A percentile compares a stretch with the other conserved stretches of the same genome.
These are phyloP conservation scores for Rostrohypoxylon terebratum DNA, from an alignment of 495 filamentous ascomycete species.

Conservation along the genomic window DNA sequence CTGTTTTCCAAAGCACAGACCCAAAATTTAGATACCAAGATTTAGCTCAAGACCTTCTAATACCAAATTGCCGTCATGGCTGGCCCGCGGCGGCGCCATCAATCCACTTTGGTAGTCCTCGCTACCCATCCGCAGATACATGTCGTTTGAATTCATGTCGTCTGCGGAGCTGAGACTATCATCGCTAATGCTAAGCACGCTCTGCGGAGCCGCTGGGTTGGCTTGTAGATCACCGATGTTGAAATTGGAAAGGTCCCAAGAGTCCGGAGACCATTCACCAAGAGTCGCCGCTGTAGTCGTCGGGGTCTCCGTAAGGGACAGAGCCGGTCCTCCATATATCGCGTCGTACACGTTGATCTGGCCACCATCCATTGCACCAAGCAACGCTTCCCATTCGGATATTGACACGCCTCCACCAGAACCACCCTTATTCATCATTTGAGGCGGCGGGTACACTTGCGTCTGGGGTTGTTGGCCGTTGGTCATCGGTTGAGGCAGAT, in stretches of 20 bases:
- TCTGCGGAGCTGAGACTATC: slow-evolving; percentile 75
- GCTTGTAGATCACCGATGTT: slow-evolving; percentile 59
- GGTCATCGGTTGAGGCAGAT: slow-evolving; percentile 46
- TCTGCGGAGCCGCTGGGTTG: slow-evolving; percentile 66
- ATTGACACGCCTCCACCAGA: slow-evolving; percentile 61
- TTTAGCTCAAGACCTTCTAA: slow-evolving; percentile 59
- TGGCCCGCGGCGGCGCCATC: slow-evolving; percentile 45
- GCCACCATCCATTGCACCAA: slow-evolving; percentile 81
- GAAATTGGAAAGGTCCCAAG: slow-evolving; percentile 64
- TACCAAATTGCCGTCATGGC: slow-evolving; percentile 51
- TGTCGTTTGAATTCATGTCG: slow-evolving; percentile 53
- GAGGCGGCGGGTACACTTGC: slow-evolving; percentile 46
- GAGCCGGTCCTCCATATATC: slow-evolving; percentile 78
- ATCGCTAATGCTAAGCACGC: slow-evolving; percentile 79
- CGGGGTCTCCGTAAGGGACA: slow-evolving; percentile 56
- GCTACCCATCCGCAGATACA: slow-evolving; percentile 52
- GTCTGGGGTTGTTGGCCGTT: slow-evolving; percentile 41
- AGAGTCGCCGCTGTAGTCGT: slow-evolving; percentile 47
- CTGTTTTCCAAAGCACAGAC: not conserved
- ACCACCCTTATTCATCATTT: slow-evolving; percentile 49
- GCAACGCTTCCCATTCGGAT: slow-evolving; percentile 82
- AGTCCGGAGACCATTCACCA: slow-evolving; percentile 64
- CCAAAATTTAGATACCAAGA: slow-evolving; percentile 51
- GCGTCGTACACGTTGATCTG: slow-evolving; percentile 84
- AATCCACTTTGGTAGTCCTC: slow-evolving; percentile 50